These are phyloP conservation scores for Garcia nutans DNA, from an alignment of 345 rosid genomes.

Conservation along the genomic window DNA sequence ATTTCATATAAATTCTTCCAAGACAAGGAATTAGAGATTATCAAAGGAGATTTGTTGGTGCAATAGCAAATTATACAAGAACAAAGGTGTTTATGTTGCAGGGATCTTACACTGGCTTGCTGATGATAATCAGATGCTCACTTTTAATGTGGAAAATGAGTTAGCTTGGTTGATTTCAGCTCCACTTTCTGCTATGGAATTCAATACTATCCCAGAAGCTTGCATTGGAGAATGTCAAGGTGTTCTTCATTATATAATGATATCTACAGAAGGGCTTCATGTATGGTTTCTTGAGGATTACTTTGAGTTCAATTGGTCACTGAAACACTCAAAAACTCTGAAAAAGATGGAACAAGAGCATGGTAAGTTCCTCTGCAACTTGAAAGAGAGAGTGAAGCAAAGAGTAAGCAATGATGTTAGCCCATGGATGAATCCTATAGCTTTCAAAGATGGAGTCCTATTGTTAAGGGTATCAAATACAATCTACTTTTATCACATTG, in stretches of 20 bases:
- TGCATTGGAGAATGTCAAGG: slow-evolving; percentile 44
- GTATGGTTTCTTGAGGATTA: slow-evolving; percentile 44
- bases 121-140: slow-evolving; percentile 34
- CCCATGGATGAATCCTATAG: slow-evolving; percentile 41
- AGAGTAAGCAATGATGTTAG: background rate
- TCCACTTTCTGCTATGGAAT: slow-evolving; percentile 30
- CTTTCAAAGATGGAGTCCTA: slow-evolving; percentile 40
- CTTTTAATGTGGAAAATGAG: slow-evolving; percentile 35
- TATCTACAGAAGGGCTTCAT: slow-evolving; percentile 37
- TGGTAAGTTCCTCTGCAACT: slow-evolving; percentile 13
- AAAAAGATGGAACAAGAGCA: slow-evolving; percentile 36
- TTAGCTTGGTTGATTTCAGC: slow-evolving; percentile 33
- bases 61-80: slow-evolving; percentile 23
- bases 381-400: slow-evolving; percentile 14
- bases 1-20: slow-evolving; percentile 34
- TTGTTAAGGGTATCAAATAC: slow-evolving; percentile 30
- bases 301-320: slow-evolving; percentile 40
- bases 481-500: slow-evolving; percentile 28
- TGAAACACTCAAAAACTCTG: slow-evolving; percentile 26
- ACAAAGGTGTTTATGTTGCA: slow-evolving; percentile 30
- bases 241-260: slow-evolving; percentile 24
- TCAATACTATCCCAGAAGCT: slow-evolving; percentile 24
- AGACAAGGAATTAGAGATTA: slow-evolving; percentile 29
- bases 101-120: slow-evolving; percentile 47
- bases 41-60: slow-evolving; percentile 38